A percentile compares a stretch with the other conserved stretches of the same genome.
Evolutionary conservation across 495 filamentous ascomycete species (phyloP).

Genomic region (Lasiosphaeria ovina): DNA sequence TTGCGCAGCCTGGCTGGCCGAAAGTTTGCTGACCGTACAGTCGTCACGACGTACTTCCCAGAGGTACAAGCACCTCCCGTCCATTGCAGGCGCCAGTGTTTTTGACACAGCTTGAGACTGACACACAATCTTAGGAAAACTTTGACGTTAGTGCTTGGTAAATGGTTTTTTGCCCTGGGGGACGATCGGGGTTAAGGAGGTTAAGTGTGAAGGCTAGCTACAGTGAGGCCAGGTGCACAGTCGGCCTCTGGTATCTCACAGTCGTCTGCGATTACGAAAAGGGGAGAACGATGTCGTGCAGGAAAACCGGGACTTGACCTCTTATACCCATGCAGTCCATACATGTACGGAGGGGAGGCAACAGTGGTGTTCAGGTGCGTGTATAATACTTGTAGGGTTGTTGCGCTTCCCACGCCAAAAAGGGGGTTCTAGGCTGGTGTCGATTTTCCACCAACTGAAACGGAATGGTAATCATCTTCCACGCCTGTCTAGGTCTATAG

Average conservation of each 20-base stretch:
- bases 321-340: no score
- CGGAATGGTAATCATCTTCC: no score
- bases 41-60: constrained; percentile 92
- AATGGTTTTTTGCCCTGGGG: constrained; percentile 6
- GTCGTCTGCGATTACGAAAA: no score
- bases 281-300: no score
- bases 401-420: not conserved
- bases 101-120: constrained; percentile 16
- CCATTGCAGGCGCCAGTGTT: not conserved
- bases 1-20: constrained; percentile 83
- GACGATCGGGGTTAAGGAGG: not conserved
- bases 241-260: no score
- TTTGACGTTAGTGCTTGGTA: constrained; percentile 79
- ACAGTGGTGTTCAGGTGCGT: not conserved
- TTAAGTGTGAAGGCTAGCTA: not conserved
- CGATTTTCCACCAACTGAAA: no score
- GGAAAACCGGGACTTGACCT: no score
- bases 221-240: no score
- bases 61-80: constrained; percentile 59
- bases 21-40: constrained; percentile 93
- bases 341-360: not conserved
- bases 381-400: constrained; percentile 1
- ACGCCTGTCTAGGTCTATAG: no score
- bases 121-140: constrained; percentile 58
- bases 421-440: no score